Evolutionary conservation across 441 rosid genomes (phyloP).

Genomic region (Mallotus repandus): DNA sequence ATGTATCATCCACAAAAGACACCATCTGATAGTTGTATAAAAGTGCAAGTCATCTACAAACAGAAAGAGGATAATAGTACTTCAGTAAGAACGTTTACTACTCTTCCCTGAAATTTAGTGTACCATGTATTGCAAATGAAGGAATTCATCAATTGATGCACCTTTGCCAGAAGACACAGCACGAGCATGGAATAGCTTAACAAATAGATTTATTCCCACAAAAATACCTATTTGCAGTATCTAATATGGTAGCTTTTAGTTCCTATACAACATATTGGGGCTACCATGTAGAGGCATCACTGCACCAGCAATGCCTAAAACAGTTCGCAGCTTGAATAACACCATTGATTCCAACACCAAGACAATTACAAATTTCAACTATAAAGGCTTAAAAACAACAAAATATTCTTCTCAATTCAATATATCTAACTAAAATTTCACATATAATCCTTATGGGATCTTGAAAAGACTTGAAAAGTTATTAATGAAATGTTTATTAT

Average conservation of each 20-base stretch:
- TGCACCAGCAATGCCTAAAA: neutral
- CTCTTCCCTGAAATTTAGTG: neutral
- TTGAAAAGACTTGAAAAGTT: neutral
- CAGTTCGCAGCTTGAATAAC: neutral
- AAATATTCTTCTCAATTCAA: neutral
- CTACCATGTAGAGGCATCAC: neutral
- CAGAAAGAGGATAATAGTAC: neutral
- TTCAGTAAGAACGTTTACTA: neutral
- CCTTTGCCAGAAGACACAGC: neutral
- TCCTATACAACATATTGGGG: neutral
- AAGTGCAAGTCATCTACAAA: neutral
- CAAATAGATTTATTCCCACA: neutral
- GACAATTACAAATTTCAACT: conserved; percentile 5
- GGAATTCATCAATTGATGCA: neutral
- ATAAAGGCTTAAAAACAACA: neutral
- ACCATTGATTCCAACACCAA: neutral
- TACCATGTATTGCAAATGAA: neutral
- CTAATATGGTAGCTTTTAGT: neutral
- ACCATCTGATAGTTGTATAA: neutral
- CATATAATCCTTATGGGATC: neutral
- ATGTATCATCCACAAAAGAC: neutral
- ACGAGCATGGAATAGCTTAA: neutral
- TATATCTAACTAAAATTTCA: neutral
- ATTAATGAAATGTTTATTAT: neutral
- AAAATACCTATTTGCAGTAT: neutral